Evolutionary conservation across 2,329 filamentous ascomycete genomes (phyloP).

Genomic region (Cordyceps pruinosa): DNA sequence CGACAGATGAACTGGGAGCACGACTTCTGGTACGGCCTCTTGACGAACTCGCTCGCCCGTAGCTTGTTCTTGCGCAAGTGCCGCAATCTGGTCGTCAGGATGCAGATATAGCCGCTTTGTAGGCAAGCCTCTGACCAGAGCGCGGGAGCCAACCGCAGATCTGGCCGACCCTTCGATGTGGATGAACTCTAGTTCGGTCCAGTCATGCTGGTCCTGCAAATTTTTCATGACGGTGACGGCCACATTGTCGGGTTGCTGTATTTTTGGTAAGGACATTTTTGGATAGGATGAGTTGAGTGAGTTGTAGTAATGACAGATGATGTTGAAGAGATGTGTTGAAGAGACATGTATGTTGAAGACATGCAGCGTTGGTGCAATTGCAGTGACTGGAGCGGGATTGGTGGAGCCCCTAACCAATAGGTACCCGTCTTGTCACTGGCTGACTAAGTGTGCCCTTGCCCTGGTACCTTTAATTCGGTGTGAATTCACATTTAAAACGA

Average conservation of each 20-base stretch:
- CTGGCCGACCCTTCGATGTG: conserved; percentile 40
- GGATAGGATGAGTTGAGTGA: not conserved
- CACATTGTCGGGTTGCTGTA: conserved; percentile 18
- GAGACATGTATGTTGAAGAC: not conserved
- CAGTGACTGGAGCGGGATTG: too few relatives aligned
- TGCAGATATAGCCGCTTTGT: conserved; percentile 69
- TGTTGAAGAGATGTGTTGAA: not conserved
- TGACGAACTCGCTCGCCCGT: conserved; percentile 39
- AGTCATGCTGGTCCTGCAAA: conserved; percentile 68
- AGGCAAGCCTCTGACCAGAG: conserved; percentile 65
- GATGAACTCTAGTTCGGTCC: conserved; percentile 55
- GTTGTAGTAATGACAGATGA: not conserved
- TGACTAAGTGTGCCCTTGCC: too few relatives aligned
- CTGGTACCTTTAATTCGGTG: too few relatives aligned
- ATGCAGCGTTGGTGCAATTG: not conserved
- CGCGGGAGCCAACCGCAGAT: too few relatives aligned
- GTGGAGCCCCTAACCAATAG: not conserved
- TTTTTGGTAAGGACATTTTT: not conserved
- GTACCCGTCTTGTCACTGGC: too few relatives aligned
- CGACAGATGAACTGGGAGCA: conserved; percentile 63
- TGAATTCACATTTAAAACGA: too few relatives aligned
- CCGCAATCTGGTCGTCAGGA: conserved; percentile 72
- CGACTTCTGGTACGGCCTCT: conserved; percentile 62
- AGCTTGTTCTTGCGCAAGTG: conserved; percentile 54
- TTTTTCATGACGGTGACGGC: conserved; percentile 56